These are phyloP conservation scores for Boletales sp. DNA, from an alignment of 768 basidiomycete genomes.

Conservation along the genomic window DNA sequence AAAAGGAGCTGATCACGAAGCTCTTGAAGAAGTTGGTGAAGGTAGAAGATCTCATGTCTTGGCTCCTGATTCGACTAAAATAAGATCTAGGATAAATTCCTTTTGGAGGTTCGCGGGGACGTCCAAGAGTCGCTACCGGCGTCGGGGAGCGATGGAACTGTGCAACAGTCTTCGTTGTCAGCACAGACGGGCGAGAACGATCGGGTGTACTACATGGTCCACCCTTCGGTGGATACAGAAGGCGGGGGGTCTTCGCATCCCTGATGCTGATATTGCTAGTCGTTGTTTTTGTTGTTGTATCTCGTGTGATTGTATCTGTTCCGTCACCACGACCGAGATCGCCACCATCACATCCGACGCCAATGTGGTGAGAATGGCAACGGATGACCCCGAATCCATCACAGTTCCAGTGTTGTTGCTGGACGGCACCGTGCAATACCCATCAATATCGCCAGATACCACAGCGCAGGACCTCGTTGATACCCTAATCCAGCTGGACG, in stretches of 20 bases:
- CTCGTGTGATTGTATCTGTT: constrained; percentile 4
- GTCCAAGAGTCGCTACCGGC: constrained; percentile 72
- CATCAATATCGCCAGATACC: constrained; percentile 49
- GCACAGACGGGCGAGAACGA: constrained; percentile 52
- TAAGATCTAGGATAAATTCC: constrained; percentile 65
- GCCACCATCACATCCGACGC: neutral
- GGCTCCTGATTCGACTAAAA: constrained; percentile 1
- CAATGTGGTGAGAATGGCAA: constrained; percentile 16
- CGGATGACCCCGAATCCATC: constrained; percentile 33
- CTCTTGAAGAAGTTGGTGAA: constrained; percentile 87
- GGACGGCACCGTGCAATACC: constrained; percentile 59
- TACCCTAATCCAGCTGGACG: constrained; percentile 42
- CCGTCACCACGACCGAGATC: too few species aligned
- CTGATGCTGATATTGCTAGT: constrained; percentile 4
- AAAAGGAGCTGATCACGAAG: constrained; percentile 87
- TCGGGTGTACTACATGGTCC: constrained; percentile 85
- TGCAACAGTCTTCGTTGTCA: constrained; percentile 45
- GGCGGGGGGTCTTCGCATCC: constrained; percentile 35
- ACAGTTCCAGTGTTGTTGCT: constrained; percentile 61
- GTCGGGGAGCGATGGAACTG: constrained; percentile 57
- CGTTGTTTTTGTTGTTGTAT: constrained; percentile 6
- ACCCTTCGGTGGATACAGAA: constrained; percentile 82
- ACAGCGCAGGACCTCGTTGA: constrained; percentile 60
- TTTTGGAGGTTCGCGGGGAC: constrained; percentile 81
- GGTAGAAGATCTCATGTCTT: constrained; percentile 41